phyloP scores from a whole-genome alignment of 2,329 filamentous ascomycete species.

The Nemania abortiva region DNA sequence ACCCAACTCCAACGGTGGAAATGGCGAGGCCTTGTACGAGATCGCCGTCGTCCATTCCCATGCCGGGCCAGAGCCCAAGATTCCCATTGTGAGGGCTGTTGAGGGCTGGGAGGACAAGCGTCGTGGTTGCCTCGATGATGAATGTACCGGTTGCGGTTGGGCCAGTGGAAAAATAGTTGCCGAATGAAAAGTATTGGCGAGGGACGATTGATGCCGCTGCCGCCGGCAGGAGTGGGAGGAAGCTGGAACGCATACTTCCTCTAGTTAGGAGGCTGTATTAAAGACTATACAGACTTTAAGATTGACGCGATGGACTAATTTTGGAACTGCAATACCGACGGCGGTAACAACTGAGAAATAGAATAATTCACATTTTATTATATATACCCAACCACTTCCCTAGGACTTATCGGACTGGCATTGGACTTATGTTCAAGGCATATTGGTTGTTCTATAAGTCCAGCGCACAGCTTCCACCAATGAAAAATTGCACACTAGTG shows the following conservation, averaged over 20 bases:
- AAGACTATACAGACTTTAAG: not conserved
- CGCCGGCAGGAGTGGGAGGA: slow-evolving; percentile 21
- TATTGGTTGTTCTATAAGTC: not conserved
- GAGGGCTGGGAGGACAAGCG: slow-evolving; percentile 26
- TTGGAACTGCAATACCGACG: not conserved
- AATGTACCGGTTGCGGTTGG: slow-evolving; percentile 24
- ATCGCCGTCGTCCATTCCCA: slow-evolving; percentile 35
- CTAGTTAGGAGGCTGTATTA: not conserved
- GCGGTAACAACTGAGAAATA: not conserved
- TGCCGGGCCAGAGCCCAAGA: slow-evolving; percentile 30
- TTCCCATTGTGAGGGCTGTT: slow-evolving; percentile 30
- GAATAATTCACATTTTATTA: not conserved
- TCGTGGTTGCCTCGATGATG: slow-evolving; percentile 26
- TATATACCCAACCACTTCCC: not conserved
- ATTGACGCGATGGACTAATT: not conserved
- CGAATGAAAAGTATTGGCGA: slow-evolving; percentile 33
- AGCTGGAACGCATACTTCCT: slow-evolving; percentile 13
- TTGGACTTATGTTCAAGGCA: not conserved
- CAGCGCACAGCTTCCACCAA: slow-evolving; percentile 15
- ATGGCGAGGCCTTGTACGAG: slow-evolving; percentile 28
- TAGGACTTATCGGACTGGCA: not conserved
- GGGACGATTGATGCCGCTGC: slow-evolving; percentile 22
- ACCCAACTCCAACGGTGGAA: slow-evolving; percentile 30
- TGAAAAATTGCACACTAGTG: not conserved
- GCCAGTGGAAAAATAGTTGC: slow-evolving; percentile 28